phyloP scores from a whole-genome alignment of 768 basidiomycete species.

The Gyrodon lividus region DNA sequence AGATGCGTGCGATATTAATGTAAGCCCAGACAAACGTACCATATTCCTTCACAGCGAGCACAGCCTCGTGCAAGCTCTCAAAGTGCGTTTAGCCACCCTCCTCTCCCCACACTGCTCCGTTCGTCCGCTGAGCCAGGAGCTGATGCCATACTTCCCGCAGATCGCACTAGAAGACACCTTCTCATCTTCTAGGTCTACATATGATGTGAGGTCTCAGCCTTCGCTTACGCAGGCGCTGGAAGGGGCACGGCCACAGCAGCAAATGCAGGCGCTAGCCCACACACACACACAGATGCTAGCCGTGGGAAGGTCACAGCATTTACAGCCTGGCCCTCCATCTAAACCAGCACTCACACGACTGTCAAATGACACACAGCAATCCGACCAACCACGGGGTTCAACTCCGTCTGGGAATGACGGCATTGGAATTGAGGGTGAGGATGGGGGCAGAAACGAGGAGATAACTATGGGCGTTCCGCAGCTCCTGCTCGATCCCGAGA shows the following conservation, averaged over 20 bases:
- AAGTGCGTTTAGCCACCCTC: conserved; percentile 42
- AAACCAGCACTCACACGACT: neutral
- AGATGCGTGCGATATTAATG: conserved; percentile 90
- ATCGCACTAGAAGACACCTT: conserved; percentile 65
- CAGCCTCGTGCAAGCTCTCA: conserved; percentile 74
- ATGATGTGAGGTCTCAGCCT: conserved; percentile 42
- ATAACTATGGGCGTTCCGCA: conserved; percentile 11
- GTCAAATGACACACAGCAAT: neutral
- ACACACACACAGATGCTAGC: neutral
- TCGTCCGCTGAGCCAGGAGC: neutral
- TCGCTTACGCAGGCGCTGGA: conserved; percentile 14
- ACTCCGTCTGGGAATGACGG: neutral
- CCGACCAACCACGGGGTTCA: neutral
- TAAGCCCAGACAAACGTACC: conserved; percentile 96
- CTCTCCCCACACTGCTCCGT: neutral
- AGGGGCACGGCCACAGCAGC: neutral
- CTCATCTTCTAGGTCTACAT: conserved; percentile 71
- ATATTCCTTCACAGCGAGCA: conserved; percentile 88
- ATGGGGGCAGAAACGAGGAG: neutral
- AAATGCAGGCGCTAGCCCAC: neutral
- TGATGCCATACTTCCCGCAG: conserved; percentile 36
- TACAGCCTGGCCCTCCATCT: neutral
- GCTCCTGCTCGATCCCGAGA: conserved; percentile 7
- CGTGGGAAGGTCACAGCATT: neutral
- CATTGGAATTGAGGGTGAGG: neutral